Base-by-base conservation (phyloP, 73 alveolate genomes). In the Blepharisma japonicum region DNA sequence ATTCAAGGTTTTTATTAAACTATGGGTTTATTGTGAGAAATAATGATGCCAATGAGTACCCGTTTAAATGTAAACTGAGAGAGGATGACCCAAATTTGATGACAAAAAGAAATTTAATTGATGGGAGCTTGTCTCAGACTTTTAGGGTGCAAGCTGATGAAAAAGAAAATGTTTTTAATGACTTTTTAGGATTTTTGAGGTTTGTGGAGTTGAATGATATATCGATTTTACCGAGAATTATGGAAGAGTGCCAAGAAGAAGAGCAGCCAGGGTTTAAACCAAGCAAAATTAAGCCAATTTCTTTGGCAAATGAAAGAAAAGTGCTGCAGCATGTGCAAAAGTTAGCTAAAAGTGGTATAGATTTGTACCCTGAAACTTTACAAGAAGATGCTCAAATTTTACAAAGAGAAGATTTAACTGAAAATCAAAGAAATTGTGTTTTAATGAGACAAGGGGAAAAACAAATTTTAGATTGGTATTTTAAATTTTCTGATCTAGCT, bases 31-130 rank as follows among this genome's bases (percentile, higher is more conserved):
- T 91, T 6, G 90, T 91, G 55, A 14, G 66, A 4, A 94, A 94
- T 66, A 92, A 96, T 80, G 99, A 96, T 77, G 94, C 95, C 49
- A 90, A 89, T 81, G 99, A 96, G 83, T 91, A 89, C 55, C 94
- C 95, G 14, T 38, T 96, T 79, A 83, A 81, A 56, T 81, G 92
- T 18, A 78, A 56, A 77, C 92, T 89, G 71, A 85, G 86, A 56
- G 85, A 78, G 9, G 83, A 85, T 78, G 98, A 94, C 83, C 86
- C 91, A 14, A 77, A 79, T 27, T 71, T 87, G 68, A 81, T 88
- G 27, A 81, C 88, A 82, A 91, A 86, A 74, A 87, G 83, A 76
- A 85, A 55, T 71, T 71, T 53, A 55, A 77, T 89, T 70, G 79
- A 86, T 81, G 91, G 83, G 66, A 80, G 78, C 42, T 55, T 18